Percentiles rank a stretch among this genome's conserved stretches.
phyloP scores from a whole-genome alignment of 164 flowering plant species.

The Liquidambar formosana region DNA sequence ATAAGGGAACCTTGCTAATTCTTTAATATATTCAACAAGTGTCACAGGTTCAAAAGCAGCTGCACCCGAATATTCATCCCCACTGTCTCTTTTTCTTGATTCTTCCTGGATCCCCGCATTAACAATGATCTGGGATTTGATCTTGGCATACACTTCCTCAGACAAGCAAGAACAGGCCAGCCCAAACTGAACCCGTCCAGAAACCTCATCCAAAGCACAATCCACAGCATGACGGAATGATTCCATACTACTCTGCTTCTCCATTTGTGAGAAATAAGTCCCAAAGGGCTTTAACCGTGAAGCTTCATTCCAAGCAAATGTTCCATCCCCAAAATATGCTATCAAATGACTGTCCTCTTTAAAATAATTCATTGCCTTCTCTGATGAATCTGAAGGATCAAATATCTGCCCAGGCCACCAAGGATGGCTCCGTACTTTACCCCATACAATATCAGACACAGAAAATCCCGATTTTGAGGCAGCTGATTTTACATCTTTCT shows the following conservation, averaged over 20 bases:
- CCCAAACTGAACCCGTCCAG: conserved; percentile 72
- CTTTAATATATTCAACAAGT: conserved; percentile 45
- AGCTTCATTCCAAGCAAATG: conserved; percentile 85
- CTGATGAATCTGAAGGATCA: conserved; percentile 59
- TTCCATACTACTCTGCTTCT: conserved; percentile 49
- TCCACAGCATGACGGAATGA: conserved; percentile 59
- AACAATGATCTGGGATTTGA: conserved; percentile 47
- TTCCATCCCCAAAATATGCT: conserved; percentile 80
- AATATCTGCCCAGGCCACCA: conserved; percentile 99
- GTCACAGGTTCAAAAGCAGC: conserved; percentile 56
- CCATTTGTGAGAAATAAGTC: conserved; percentile 54
- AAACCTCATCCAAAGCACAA: conserved; percentile 74
- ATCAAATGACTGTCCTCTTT: conserved; percentile 49
- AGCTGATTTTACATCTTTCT: background rate
- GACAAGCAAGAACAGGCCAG: conserved; percentile 64
- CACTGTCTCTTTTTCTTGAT: conserved; percentile 39
- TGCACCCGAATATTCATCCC: conserved; percentile 41
- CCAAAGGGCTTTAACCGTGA: conserved; percentile 61
- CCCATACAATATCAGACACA: conserved; percentile 77
- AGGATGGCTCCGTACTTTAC: conserved; percentile 84
- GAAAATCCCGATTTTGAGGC: conserved; percentile 26
- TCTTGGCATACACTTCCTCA: conserved; percentile 31
- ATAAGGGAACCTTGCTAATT: conserved; percentile 41
- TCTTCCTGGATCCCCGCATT: conserved; percentile 65
- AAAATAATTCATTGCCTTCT: conserved; percentile 50